A percentile compares a stretch with the other conserved stretches of the same genome.
phyloP scores from a whole-genome alignment of 768 basidiomycete species.

The Phanerodontia chrysosporium region DNA sequence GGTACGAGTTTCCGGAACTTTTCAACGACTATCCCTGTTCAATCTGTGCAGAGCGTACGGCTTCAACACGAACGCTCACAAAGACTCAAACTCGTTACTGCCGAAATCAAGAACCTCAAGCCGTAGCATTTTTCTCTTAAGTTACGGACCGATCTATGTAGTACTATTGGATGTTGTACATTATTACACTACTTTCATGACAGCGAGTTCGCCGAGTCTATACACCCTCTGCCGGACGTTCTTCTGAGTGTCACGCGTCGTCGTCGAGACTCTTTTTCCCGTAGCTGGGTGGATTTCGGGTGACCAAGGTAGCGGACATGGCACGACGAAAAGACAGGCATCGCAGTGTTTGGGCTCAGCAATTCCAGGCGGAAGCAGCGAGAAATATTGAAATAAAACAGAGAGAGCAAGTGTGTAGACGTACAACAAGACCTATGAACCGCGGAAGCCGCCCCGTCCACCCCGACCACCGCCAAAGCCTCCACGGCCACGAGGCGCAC shows the following conservation, averaged over 20 bases:
- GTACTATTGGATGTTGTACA: background rate
- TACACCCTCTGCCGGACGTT: too few species aligned
- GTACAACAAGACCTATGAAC: slow-evolving; percentile 33
- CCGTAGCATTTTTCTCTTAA: slow-evolving; percentile 24
- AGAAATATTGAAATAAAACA: slow-evolving; percentile 7
- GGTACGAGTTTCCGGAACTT: slow-evolving; percentile 29
- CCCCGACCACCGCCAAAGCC: slow-evolving; percentile 33
- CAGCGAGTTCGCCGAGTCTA: too few species aligned
- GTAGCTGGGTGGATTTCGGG: too few species aligned
- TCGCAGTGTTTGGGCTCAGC: background rate
- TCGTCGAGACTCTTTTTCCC: too few species aligned
- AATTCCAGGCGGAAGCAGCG: too few species aligned
- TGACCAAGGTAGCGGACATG: too few species aligned
- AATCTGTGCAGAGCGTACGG: slow-evolving; percentile 36
- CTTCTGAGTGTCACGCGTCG: too few species aligned
- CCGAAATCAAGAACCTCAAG: slow-evolving; percentile 49
- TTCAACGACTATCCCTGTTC: background rate
- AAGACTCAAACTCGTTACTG: slow-evolving; percentile 39
- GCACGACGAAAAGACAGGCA: too few species aligned
- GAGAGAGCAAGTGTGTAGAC: slow-evolving; percentile 6
- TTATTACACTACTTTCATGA: background rate
- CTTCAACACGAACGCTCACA: slow-evolving; percentile 49
- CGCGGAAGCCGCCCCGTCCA: slow-evolving; percentile 43
- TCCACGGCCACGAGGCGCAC: slow-evolving; percentile 27
- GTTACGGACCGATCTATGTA: background rate